Base-by-base conservation (phyloP, 2,329 filamentous ascomycete genomes). In the Calonectria pseudoturangicola region DNA sequence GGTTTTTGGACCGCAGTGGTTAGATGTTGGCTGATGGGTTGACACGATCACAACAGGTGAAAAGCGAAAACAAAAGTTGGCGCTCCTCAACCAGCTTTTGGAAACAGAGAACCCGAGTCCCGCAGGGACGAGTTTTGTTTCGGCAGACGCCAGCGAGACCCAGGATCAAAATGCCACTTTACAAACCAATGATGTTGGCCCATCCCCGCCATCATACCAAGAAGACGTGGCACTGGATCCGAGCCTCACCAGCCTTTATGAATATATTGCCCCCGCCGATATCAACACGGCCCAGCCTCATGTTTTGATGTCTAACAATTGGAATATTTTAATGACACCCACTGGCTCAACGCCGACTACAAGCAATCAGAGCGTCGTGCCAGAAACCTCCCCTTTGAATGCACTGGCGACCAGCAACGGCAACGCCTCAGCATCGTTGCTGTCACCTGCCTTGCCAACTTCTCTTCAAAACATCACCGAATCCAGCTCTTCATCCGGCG, bases 41-140 rank as follows among this genome's bases (percentile, higher is more conserved):
- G 67, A 79, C 74, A 51, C 68, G 63, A 73, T 58, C 64, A 41
- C 33, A 12, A 21, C 47, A 87, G 85, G 85, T 47, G 84, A 86
- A 74, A 86, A 86, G 74, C 81, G 85, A 50, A 86, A 85, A 74
- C 84, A 86, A 75, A 87, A 84, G 74, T 79, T 87, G 43, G 85
- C 83, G 12, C 76, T 86, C 1, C 75, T 87, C 28, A 81, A 85
- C 62, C 81, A 85, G 45, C 77, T 87, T 25, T 76, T 86, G 8
- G 82, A 82, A 2, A 76, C 77, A 16, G 74, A 74, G n/a, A 70
- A 39, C 25, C 33, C 70, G 9, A 36, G 21, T 8, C 12, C 43
- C 3, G 45, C 43, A 5, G 39, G 48, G 8, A 43, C 72, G 56
- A 13, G 66, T 36, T 62, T 56, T 64, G 33, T 63, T 18, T 18